Evolutionary conservation across 1,284 basidiomycete species (phyloP), one percentile per base, ranked within the genome.

Genomic region (Marasmius oreades): DNA sequence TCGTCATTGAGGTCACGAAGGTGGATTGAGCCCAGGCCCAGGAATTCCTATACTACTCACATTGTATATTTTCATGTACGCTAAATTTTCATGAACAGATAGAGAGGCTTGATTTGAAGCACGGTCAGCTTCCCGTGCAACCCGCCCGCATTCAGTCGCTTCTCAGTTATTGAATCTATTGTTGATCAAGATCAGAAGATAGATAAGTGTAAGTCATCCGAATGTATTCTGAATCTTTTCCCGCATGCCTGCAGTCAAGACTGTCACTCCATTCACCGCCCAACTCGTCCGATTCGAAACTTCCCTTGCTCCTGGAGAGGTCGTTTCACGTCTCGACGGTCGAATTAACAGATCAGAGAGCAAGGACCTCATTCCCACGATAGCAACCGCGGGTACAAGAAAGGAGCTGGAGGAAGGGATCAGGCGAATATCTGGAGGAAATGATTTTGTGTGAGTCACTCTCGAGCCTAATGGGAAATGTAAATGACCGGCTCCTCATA

Each of bases 271-370:
- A 2, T 66, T 76, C 56, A 69, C 70, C 5, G 71, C 72, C 34
- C 73, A 77, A 55, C 71, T 79, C 14, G 70, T 83, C 59, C 74
- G 73, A 2, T 73, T 76, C 61, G 74, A 75, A 11, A 79, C 78
- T 0, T 61, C 70, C 8, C 64, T 78, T 1, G 66, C 76, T 0
- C 69, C 75, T 59, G 54, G 66, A 4, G 72, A 77, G 50, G 76
- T 81, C 24, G 65, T 76, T 31, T 59, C 70, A 3, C 74, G 77
- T n/a, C 69, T 83, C 4, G 76, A 82, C 56, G 52, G 55, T 8
- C 74, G 73, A 52, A 58, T 80, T 39, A 79, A 76, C 63, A 77
- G 74, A 59, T 62, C 67, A 12, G 66, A 65, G 2, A 71, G 73
- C 10, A 65, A 63, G 0, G 59, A 66, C 7, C 59, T 74, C 22